These are phyloP conservation scores for Aureobasidium sp. DNA, from an alignment of 2,329 filamentous ascomycete species.

Conservation along the genomic window DNA sequence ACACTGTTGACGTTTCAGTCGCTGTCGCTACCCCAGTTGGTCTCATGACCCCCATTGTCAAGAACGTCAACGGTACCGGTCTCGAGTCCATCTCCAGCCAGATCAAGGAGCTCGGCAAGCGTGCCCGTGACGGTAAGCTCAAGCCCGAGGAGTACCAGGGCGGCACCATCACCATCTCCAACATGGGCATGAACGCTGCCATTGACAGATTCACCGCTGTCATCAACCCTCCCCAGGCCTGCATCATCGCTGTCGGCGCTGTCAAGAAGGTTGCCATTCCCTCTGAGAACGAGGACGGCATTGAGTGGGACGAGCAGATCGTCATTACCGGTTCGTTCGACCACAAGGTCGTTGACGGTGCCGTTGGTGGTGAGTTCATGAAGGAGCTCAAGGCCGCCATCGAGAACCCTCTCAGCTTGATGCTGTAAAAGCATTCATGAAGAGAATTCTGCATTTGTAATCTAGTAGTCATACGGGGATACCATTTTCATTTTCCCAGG, in stretches of 20 bases:
- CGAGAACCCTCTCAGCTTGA: constrained; percentile 91
- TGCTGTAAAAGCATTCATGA: constrained; percentile 53
- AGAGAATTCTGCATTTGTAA: constrained; percentile 10
- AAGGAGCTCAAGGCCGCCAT: constrained; percentile 94
- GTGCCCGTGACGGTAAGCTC: constrained; percentile 91
- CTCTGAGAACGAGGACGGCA: constrained; percentile 73
- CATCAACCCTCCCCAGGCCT: constrained; percentile 97
- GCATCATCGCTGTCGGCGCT: constrained; percentile 89
- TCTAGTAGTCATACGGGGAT: constrained; percentile 9
- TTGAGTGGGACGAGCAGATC: constrained; percentile 97
- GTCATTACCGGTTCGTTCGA: constrained; percentile 92
- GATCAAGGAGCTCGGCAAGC: constrained; percentile 96
- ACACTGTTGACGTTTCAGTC: constrained; percentile 87
- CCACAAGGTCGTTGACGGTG: constrained; percentile 97
- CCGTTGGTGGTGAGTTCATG: constrained; percentile 94
- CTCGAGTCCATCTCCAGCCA: constrained; percentile 78
- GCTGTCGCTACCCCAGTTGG: constrained; percentile 88
- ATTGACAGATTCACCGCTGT: constrained; percentile 96
- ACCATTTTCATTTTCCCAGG: constrained; percentile 7
- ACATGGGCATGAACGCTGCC: constrained; percentile 99
- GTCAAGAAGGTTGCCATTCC: constrained; percentile 92
- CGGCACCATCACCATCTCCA: constrained; percentile 97
- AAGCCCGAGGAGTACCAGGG: constrained; percentile 99
- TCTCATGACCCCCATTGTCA: constrained; percentile 96
- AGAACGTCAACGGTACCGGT: constrained; percentile 76